phyloP scores from a whole-genome alignment of 345 rosid genomes.

The Physaria fendleri region DNA sequence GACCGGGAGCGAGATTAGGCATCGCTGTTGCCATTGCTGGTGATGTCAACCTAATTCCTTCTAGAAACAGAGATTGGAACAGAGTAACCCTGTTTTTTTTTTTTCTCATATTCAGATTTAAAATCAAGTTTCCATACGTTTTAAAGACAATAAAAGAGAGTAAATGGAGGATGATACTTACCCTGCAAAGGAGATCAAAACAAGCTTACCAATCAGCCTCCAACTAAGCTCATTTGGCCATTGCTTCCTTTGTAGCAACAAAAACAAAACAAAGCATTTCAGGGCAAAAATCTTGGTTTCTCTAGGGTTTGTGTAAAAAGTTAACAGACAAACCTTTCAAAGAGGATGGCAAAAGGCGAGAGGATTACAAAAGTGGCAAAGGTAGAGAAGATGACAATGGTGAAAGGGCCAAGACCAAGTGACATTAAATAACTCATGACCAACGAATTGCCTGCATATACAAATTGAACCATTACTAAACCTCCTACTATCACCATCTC shows the following conservation, averaged over 20 bases:
- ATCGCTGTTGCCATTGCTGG: conserved; percentile 95
- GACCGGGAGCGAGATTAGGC: conserved; percentile 95
- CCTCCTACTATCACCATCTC: conserved; percentile 55
- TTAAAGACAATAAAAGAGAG: not conserved
- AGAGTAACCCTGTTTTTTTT: conserved; percentile 57
- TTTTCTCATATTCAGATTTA: not conserved
- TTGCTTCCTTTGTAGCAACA: conserved; percentile 45
- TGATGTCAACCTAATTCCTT: conserved; percentile 80
- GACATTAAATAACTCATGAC: conserved; percentile 74
- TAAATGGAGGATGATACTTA: conserved; percentile 26
- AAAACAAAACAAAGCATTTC: not conserved
- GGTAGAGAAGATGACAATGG: conserved; percentile 62
- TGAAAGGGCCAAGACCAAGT: conserved; percentile 56
- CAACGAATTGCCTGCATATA: conserved; percentile 56
- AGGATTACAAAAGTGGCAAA: conserved; percentile 64
- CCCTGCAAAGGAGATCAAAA: conserved; percentile 79
- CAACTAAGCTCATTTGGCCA: conserved; percentile 56
- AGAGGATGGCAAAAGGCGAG: conserved; percentile 57
- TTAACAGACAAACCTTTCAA: conserved; percentile 53
- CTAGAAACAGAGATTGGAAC: conserved; percentile 72
- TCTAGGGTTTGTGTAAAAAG: not conserved
- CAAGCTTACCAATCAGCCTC: conserved; percentile 55
- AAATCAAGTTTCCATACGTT: not conserved
- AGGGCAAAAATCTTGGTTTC: not conserved
- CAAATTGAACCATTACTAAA: conserved; percentile 54